phyloP scores from a whole-genome alignment of 495 filamentous ascomycete species.

The Podospora pseudoanserina region DNA sequence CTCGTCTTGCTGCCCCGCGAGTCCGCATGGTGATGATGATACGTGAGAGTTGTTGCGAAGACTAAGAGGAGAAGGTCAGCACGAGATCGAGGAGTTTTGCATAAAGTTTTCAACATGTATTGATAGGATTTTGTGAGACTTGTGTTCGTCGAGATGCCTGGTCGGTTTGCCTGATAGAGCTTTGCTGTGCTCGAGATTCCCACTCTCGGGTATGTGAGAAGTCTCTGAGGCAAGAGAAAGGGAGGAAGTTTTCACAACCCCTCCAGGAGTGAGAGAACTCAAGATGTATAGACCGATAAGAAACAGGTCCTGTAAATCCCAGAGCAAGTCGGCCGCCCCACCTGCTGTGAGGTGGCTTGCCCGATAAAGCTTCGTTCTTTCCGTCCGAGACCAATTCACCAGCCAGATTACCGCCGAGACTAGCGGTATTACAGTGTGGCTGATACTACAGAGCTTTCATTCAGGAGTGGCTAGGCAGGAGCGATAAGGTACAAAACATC shows the following conservation, averaged over 20 bases:
- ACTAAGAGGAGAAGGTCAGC: not conserved
- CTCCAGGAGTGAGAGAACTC: not conserved
- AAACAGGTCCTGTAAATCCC: not conserved
- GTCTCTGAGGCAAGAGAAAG: not conserved
- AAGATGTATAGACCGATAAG: not conserved
- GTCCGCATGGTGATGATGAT: not conserved
- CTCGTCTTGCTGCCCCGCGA: not conserved
- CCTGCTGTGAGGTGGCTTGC: not conserved
- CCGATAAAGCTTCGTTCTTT: not conserved
- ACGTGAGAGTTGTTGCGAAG: no score
- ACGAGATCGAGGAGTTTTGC: not conserved
- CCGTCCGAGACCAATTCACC: not conserved
- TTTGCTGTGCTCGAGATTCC: not conserved
- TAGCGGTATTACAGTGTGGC: not conserved
- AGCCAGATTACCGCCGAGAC: not conserved
- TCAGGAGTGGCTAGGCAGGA: not conserved
- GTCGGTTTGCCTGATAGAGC: not conserved
- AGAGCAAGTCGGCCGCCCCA: not conserved
- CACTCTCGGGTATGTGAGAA: not conserved
- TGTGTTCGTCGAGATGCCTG: not conserved
- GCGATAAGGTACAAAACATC: not conserved
- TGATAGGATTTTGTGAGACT: not conserved
- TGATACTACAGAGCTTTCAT: not conserved
- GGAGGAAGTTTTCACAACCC: not conserved
- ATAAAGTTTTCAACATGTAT: not conserved